Evolutionary conservation across 2,329 filamentous ascomycete genomes (phyloP), one percentile per base, ranked within the genome.

Genomic region (Elsinoe perseae): DNA sequence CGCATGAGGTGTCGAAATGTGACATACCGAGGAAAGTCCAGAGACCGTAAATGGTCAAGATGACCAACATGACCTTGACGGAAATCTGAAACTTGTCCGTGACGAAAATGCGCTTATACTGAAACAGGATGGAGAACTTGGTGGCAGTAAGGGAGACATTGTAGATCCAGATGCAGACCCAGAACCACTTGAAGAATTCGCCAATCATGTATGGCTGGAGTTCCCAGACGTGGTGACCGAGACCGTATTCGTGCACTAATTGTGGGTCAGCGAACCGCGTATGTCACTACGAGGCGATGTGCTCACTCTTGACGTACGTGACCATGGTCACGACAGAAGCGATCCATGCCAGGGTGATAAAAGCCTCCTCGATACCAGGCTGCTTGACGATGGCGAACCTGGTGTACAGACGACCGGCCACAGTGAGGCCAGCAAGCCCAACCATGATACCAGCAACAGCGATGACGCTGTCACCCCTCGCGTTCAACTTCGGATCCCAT

Each of bases 51-150:
- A 58, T 50, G 16, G 66, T 53, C 8, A 70, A 63, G 56, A 70
- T 61, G 2, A 56, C 61, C 57, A 70, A 66, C 5, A 68, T 27
- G 5, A 59, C 60, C 27, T 63, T 67, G 50, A 65, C 60, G 12
- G 58, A 58, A 21, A 69, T 60, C 5, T 70, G 68, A 64, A 72
- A 72, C 18, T 61, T 61, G 10, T 62, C 65, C 6, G 69, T 70
- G 12, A 68, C 70, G 57, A 77, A 77, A 25, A 77, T 70, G n/a
- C 72, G 71, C 14, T 73, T 69, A 58, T 77, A 77, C 60, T 76
- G 75, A 56, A 77, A 65, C 3, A 77, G 62, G 40, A 77, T 75
- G 0, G 73, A 74, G 9, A 70, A 65, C 63, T 76, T 76, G 16
- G 71, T 71, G 56, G 65, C 69, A 16, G 64, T 65, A 32, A 72